phyloP scores from a whole-genome alignment of 139 green algal genomes.

The Penium margaritaceum region DNA sequence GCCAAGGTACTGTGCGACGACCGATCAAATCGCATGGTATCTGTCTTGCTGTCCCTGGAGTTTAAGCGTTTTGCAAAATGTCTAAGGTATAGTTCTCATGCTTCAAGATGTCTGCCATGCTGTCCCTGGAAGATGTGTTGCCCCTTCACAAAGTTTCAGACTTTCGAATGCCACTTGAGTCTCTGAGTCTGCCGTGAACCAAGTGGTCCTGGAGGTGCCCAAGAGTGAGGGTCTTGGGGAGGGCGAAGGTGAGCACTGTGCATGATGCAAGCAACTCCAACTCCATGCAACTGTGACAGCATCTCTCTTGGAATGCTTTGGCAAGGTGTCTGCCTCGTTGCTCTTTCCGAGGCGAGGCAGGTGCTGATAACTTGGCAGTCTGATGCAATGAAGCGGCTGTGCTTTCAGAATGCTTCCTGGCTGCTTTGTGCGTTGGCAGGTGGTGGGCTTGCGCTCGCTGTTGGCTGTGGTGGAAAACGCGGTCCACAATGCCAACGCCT shows the following conservation, averaged over 20 bases:
- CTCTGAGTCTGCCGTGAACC: background rate
- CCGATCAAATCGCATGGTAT: background rate
- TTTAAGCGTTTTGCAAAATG: background rate
- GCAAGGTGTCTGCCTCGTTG: background rate
- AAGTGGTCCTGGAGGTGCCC: no score
- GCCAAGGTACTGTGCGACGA: constrained; percentile 35
- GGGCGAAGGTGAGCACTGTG: no score
- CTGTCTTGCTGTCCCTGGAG: background rate
- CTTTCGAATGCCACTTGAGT: background rate
- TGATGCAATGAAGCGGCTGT: background rate
- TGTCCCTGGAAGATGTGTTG: no score
- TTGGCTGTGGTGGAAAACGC: constrained; percentile 50
- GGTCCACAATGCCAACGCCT: background rate
- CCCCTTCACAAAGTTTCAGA: no score
- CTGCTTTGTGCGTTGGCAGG: background rate
- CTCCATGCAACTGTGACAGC: no score
- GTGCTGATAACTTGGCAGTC: no score
- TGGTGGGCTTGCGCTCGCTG: constrained; percentile 58
- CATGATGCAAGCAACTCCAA: no score
- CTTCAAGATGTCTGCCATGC: no score
- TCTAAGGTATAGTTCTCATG: no score
- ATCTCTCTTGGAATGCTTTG: background rate
- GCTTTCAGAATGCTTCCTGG: background rate
- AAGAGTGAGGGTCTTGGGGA: no score
- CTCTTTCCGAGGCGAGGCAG: background rate